phyloP scores from a whole-genome alignment of 257 asterid genomes.

The Primulina huaijiensis region DNA sequence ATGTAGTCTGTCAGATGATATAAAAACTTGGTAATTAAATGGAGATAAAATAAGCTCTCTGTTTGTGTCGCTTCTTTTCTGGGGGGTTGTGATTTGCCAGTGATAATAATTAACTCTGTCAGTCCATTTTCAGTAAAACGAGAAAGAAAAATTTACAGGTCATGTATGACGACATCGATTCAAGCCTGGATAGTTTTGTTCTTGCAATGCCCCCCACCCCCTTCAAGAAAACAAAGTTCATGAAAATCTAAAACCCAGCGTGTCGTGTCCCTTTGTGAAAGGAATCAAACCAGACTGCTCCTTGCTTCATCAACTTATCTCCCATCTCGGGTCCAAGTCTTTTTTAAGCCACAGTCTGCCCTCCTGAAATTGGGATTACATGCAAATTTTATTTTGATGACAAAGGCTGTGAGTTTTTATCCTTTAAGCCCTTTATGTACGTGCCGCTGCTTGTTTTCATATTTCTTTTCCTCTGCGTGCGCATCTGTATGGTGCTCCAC shows the following conservation, averaged over 20 bases:
- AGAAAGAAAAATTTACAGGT: background rate
- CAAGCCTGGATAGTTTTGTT: background rate
- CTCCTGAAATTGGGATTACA: background rate
- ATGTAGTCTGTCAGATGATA: too few species aligned
- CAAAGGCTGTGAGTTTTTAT: constrained; percentile 25
- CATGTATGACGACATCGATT: background rate
- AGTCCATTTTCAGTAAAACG: background rate
- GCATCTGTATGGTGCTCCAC: background rate
- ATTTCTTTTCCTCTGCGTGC: background rate
- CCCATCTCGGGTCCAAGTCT: constrained; percentile 25
- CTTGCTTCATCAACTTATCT: background rate
- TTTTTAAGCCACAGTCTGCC: background rate
- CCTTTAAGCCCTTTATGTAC: constrained; percentile 7
- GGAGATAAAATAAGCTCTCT: too few species aligned
- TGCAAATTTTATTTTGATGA: background rate
- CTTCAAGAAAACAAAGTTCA: background rate
- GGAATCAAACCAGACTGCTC: background rate
- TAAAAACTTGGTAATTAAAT: too few species aligned
- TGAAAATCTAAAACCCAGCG: background rate
- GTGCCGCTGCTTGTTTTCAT: constrained; percentile 4
- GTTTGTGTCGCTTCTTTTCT: background rate
- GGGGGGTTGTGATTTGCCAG: background rate
- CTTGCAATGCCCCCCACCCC: background rate
- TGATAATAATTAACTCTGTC: background rate
- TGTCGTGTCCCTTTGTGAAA: background rate